These are phyloP conservation scores for Erythrophleum ivorense DNA, from an alignment of 331 rosid genomes.

Conservation along the genomic window DNA sequence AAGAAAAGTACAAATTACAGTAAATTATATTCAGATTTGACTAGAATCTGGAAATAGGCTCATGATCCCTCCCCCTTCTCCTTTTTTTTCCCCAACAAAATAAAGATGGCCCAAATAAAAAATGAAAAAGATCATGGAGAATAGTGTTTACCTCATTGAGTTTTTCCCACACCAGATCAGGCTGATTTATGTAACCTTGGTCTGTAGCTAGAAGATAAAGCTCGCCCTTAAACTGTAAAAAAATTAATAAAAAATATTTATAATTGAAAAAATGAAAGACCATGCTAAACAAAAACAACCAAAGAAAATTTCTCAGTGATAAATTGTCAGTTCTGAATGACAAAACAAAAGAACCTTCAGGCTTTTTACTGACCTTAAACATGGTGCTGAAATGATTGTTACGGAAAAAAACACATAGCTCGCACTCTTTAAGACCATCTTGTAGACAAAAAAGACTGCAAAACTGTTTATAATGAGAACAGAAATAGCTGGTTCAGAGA, in stretches of 20 bases:
- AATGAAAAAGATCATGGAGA: slow-evolving; percentile 15
- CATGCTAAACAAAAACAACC: slow-evolving; percentile 18
- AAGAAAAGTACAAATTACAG: slow-evolving; percentile 36
- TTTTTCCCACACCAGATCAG: slow-evolving; percentile 98
- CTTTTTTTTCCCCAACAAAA: background rate
- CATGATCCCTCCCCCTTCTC: background rate
- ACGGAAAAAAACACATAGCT: slow-evolving; percentile 93
- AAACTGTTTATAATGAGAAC: slow-evolving; percentile 34
- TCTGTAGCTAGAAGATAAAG: slow-evolving; percentile 96
- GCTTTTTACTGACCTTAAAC: slow-evolving; percentile 84
- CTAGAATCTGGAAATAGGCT: background rate
- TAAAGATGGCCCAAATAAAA: background rate
- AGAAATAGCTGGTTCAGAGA: slow-evolving; percentile 23
- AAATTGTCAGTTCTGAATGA: slow-evolving; percentile 27
- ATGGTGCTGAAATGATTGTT: slow-evolving; percentile 98
- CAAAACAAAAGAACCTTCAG: slow-evolving; percentile 32
- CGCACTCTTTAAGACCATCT: slow-evolving; percentile 93
- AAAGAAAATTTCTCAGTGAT: slow-evolving; percentile 7
- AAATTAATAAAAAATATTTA: slow-evolving; percentile 22
- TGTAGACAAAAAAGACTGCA: slow-evolving; percentile 92
- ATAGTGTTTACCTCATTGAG: slow-evolving; percentile 76
- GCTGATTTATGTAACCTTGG: slow-evolving; percentile 94
- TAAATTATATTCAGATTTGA: background rate
- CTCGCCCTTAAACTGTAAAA: slow-evolving; percentile 70
- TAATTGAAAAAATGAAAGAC: background rate